Conservation (phyloP, 495 filamentous ascomycete species). For the Penicillium lividum region DNA sequence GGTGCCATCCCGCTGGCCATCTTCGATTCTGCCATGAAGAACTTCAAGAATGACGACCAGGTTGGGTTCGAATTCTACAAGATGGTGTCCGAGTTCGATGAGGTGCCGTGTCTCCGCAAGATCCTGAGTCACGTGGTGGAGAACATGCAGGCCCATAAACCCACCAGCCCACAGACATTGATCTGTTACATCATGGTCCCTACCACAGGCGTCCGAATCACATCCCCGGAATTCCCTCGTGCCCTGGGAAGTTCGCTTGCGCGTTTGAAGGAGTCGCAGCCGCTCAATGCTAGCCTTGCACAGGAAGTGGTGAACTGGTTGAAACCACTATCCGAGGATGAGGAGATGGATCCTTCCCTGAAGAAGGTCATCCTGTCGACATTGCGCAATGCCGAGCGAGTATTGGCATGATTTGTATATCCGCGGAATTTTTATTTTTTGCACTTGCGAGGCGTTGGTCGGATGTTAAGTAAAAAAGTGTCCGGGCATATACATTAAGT, state of each 20-base stretch:
- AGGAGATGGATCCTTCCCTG: slow-evolving; percentile 66
- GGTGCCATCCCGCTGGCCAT: slow-evolving; percentile 92
- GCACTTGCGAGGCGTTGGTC: slow-evolving; percentile 27
- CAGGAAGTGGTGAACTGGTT: slow-evolving; percentile 62
- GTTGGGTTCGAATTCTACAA: slow-evolving; percentile 78
- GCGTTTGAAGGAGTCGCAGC: slow-evolving; percentile 50
- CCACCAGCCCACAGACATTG: slow-evolving; percentile 58
- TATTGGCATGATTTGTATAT: slow-evolving; percentile 23
- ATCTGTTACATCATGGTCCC: slow-evolving; percentile 73
- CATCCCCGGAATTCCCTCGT: slow-evolving; percentile 70
- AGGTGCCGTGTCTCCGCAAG: slow-evolving; percentile 61
- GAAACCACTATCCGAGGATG: slow-evolving; percentile 50
- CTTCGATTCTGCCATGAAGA: slow-evolving; percentile 82
- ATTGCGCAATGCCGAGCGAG: slow-evolving; percentile 40
- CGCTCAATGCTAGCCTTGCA: slow-evolving; percentile 42
- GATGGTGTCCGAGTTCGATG: slow-evolving; percentile 67
- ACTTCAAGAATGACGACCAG: slow-evolving; percentile 60
- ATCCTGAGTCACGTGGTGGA: slow-evolving; percentile 78
- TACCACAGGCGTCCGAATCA: slow-evolving; percentile 61
- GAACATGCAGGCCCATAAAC: slow-evolving; percentile 57
- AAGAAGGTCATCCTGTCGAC: slow-evolving; percentile 65
- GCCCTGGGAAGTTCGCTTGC: slow-evolving; percentile 65
- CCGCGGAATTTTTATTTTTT: slow-evolving; percentile 1
- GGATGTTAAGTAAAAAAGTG: slow-evolving; percentile 26
- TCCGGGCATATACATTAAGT: slow-evolving; percentile 11